Percentiles rank a stretch among this genome's conserved stretches.
Conservation (phyloP, 1,284 basidiomycete genomes). For the Gymnopus androsaceus region DNA sequence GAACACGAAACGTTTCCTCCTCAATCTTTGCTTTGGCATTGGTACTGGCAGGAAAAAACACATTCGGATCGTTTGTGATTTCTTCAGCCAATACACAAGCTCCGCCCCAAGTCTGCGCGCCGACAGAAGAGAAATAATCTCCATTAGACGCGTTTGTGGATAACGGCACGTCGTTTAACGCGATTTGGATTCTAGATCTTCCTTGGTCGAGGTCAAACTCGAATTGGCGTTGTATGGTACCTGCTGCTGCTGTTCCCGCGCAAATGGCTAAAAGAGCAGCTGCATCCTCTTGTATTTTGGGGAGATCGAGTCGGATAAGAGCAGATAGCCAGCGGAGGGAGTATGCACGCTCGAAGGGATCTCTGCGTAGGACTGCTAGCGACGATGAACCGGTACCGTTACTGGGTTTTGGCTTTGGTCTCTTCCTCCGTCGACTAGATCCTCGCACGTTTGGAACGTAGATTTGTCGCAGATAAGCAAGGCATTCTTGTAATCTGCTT, state of each 20-base stretch:
- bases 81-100: slow-evolving; percentile 82
- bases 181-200: neutral
- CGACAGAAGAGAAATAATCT: slow-evolving; percentile 68
- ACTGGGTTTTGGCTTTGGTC: neutral
- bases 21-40: neutral
- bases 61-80: slow-evolving; percentile 60
- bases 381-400: neutral
- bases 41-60: slow-evolving; percentile 36
- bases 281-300: slow-evolving; percentile 48
- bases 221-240: slow-evolving; percentile 40
- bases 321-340: slow-evolving; percentile 71
- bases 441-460: slow-evolving; percentile 16
- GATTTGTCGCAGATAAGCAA: slow-evolving; percentile 29
- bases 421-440: neutral
- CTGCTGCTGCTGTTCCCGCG: slow-evolving; percentile 59
- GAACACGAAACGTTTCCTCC: slow-evolving; percentile 46
- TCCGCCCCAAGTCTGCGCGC: slow-evolving; percentile 90
- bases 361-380: slow-evolving; percentile 37
- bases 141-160: slow-evolving; percentile 9
- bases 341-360: slow-evolving; percentile 69
- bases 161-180: slow-evolving; percentile 8
- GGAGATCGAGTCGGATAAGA: slow-evolving; percentile 40
- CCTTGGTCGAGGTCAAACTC: slow-evolving; percentile 32
- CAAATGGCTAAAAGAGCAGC: slow-evolving; percentile 67
- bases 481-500: slow-evolving; percentile 6